Evolutionary conservation across 345 rosid species (phyloP), one percentile per base, ranked within the genome.

Genomic region (Aquilaria sinensis): DNA sequence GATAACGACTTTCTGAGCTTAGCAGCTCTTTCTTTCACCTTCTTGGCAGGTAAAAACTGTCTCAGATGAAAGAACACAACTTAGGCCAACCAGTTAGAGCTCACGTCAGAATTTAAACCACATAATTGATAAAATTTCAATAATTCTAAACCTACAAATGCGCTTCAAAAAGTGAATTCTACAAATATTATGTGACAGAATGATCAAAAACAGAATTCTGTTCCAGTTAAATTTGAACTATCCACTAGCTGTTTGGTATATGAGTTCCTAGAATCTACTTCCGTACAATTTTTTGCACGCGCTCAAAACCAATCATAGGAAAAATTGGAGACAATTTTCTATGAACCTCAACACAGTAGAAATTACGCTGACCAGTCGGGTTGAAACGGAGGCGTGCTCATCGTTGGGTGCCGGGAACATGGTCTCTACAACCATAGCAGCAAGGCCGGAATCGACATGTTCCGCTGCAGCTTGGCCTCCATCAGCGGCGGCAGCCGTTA

Each of bases 401-500:
- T 73, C 82, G 0, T 77, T 60, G 12, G 82, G 75, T 10, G 85
- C 90, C 0, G 97, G 97, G 48, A 81, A 86, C 64, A 87, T 82
- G 13, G 98, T 90, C 77, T 87, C 98, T 1, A 93, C 83, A 53
- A 90, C 94, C 98, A 93, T 88, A 12, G 87, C 82, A 5, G 79
- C 75, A 0, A 70, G 59, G 51, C 86, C 94, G 9, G 92, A 72
- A 4, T 70, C 73, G 4, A 88, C 63, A 37, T 90, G 97, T 4
- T 90, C 92, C 58, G 69, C 58, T 3, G 98, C 98, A n/a, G 92
- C 81, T 66, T 66, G 79, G 34, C 98, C 98, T 52, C 96, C 98
- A 60, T 93, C 98, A 4, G 97, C 88, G 0, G 98, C 96, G 16
- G 96, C 97, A 0, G 97, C 98, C 0, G 92, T 83, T 54, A 93